Evolutionary conservation across 441 rosid species (phyloP), one percentile per base, ranked within the genome.

Genomic region (Populus tomentosa): DNA sequence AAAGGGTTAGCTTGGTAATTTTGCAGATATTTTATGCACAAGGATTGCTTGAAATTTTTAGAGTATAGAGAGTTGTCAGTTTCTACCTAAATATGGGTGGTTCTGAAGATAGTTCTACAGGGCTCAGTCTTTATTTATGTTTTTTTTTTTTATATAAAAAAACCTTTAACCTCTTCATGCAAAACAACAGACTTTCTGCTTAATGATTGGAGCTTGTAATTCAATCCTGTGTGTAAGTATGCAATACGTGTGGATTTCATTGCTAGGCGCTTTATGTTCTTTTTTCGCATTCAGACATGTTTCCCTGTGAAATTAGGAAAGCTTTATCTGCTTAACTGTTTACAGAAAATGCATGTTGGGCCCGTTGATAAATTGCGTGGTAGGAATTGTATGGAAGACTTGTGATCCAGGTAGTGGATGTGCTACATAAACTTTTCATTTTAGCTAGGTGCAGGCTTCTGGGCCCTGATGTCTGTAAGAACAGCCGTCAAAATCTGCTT

Each of bases 391-490:
- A 72, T 65, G 70, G 75, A 42, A 53, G 65, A 42, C 71, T 67
- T 74, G 64, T 56, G 69, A 35, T 77, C 65, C 40, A 69, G 78
- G 24, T 77, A 23, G 59, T 33, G 46, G 69, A 38, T 68, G 77
- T 77, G 46, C 53, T 65, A 42, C 61, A 30, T 71, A 32, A 72
- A 66, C 70, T 53, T 32, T 40, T 77, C 53, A 46, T 78, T 70
- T 78, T 74, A 78, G 64, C 42, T 36, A 42, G 66, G 80, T 63
- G 75, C 85, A 78, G 83, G 67, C 46, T 75, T 78, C 80, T 75
- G 84, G 87, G 86, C 81, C 84, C 85, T 80, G 79, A 65, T 84
- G 84, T 84, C 78, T 59, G n/a, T 65, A 21, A 77, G 73, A 42
- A 75, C 71, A 53, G 79, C 42, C 73, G 38, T 76, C 71, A 69